Evolutionary conservation across 768 basidiomycete genomes (phyloP).

Genomic region (Xerocomellus amylosporus): DNA sequence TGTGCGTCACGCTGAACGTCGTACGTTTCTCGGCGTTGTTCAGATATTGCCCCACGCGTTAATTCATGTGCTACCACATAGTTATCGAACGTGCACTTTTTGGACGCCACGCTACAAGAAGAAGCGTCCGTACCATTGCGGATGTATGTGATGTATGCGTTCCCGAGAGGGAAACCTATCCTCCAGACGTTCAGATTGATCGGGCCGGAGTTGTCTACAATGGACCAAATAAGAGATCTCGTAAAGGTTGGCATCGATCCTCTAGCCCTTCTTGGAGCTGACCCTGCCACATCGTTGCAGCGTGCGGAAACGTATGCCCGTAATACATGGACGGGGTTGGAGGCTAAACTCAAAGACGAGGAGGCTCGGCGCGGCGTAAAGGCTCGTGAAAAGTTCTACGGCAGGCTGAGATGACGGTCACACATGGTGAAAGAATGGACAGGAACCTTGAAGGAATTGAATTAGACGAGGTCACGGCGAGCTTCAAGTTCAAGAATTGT

Average conservation of each 20-base stretch:
- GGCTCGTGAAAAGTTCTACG: conserved; percentile 51
- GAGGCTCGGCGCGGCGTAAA: conserved; percentile 58
- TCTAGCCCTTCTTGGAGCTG: neutral
- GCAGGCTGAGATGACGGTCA: conserved; percentile 17
- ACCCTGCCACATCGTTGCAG: conserved; percentile 56
- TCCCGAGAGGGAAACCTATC: conserved; percentile 38
- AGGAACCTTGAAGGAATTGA: conserved; percentile 36
- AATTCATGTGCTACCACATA: conserved; percentile 23
- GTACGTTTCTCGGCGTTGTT: conserved; percentile 40
- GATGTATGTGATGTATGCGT: conserved; percentile 65
- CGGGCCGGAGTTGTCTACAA: conserved; percentile 58
- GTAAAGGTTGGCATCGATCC: conserved; percentile 45
- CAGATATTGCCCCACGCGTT: neutral
- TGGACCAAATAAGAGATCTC: conserved; percentile 47
- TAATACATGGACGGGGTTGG: conserved; percentile 53
- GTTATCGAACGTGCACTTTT: conserved; percentile 59
- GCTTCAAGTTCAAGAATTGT: conserved; percentile 44
- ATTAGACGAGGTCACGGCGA: conserved; percentile 33
- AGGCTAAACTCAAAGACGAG: conserved; percentile 64
- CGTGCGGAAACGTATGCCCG: conserved; percentile 64
- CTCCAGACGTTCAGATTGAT: conserved; percentile 65
- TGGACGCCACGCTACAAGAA: conserved; percentile 73
- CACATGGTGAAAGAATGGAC: conserved; percentile 28
- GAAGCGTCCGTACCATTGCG: conserved; percentile 63
- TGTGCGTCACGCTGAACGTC: conserved; percentile 75